Conservation (phyloP, 1,284 basidiomycete species). For the Trichosporon sp. region DNA sequence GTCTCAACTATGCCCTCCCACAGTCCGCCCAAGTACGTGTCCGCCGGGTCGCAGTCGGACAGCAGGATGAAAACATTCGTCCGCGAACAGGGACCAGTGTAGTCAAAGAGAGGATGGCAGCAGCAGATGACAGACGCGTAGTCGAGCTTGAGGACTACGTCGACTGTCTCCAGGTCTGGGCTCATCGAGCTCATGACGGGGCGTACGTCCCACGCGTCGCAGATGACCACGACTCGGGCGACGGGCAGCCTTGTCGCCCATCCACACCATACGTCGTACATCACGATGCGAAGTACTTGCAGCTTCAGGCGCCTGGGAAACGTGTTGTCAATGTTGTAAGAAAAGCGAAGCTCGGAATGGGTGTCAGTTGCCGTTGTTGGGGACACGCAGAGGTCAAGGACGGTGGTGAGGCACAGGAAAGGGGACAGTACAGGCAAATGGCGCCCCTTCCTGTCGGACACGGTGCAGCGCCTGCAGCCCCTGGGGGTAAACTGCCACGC, state of each 20-base stretch:
- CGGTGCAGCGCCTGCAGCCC: too few species aligned
- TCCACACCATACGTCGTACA: not conserved
- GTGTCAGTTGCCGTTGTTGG: too few species aligned
- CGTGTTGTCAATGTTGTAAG: too few species aligned
- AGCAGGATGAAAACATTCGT: not conserved
- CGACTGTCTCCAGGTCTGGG: not conserved
- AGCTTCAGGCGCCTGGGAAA: not conserved
- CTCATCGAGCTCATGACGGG: not conserved
- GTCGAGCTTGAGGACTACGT: not conserved
- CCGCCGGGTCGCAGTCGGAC: not conserved
- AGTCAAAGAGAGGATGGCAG: not conserved
- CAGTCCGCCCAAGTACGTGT: not conserved
- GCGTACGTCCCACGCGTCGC: not conserved
- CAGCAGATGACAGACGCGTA: not conserved
- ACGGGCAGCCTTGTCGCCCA: not conserved
- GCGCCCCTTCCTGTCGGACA: not conserved
- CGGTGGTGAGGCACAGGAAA: not conserved
- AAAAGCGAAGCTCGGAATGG: too few species aligned
- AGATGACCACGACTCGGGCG: not conserved
- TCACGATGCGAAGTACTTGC: not conserved
- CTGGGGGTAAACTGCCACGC: not conserved
- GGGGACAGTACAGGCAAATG: not conserved
- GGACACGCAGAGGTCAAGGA: not conserved
- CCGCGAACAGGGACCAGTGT: not conserved
- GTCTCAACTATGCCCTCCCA: not conserved